Evolutionary conservation across 2,329 filamentous ascomycete species (phyloP).

Genomic region (Verticillium isaacii): DNA sequence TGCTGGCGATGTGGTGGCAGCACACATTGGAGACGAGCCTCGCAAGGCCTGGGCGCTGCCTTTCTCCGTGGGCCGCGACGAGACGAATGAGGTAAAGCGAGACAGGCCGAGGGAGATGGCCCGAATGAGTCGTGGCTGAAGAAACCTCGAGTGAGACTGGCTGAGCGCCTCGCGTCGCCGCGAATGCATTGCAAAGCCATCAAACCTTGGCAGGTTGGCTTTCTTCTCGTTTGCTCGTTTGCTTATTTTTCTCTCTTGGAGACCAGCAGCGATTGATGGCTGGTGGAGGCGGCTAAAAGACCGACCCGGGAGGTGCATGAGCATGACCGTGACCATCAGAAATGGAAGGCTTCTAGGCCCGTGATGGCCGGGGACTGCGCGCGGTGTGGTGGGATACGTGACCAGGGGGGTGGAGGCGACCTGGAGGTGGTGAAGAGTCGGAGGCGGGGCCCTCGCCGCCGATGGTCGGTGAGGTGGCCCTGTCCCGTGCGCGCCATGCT

Average conservation of each 20-base stretch:
- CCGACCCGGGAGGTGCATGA: background rate
- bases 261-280: too few species aligned
- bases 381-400: background rate
- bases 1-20: background rate
- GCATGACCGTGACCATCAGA: background rate
- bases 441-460: background rate
- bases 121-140: background rate
- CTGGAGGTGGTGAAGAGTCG: background rate
- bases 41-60: background rate
- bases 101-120: background rate
- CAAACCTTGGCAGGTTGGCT: background rate
- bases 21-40: background rate
- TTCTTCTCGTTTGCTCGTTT: background rate
- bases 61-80: background rate
- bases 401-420: background rate
- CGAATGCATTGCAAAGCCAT: background rate
- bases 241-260: background rate
- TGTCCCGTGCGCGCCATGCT: background rate
- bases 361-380: background rate
- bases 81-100: background rate
- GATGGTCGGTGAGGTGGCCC: background rate
- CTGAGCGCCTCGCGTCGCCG: background rate
- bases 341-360: background rate
- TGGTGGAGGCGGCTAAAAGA: too few species aligned
- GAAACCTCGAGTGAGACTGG: background rate